Base-by-base conservation (phyloP, 169 alveolate genomes). In the Plasmodium relictum region DNA sequence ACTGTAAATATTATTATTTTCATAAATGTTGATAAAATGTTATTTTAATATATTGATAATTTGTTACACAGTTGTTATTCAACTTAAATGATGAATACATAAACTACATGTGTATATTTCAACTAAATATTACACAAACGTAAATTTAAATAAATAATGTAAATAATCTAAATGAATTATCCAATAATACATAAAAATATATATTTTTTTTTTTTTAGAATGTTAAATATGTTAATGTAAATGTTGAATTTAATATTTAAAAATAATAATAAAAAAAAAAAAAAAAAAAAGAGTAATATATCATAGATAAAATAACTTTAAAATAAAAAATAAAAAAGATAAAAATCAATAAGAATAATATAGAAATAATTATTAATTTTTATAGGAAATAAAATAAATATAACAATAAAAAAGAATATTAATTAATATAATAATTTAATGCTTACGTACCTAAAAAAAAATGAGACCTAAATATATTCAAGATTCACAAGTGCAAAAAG, bases 401-500 rank as follows among this genome's bases (percentile, higher is more conserved):
- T 31, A 31, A 31, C 3, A 31, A 31, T 3, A 73, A 45, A 41
- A 56, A 54, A 20, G 31, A 66, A 73, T 22, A 48, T 24, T 42
- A 73, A 6, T 45, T 39, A 31, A 31, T 31, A 31, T 62, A n/a
- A 72, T 61, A 73, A 63, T 58, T 73, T 73, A 44, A 73, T 54
- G 58, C 26, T 41, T 73, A 24, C 39, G 18, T 37, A 26, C 20
- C 6, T 31, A 50, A 52, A 61, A 20, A 45, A 74, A 74, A 74
- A 74, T 74, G 88, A 74, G 74, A 74, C 88, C 73, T 61, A 74
- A 74, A 44, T 74, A 74, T 65, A 74, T 74, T 73, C 88, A 74
- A 74, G 16, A 42, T 61, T 44, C 69, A 54, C 88, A 59, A 61
- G 88, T 73, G 48, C 73, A 74, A 74, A 37, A 44, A 59, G 88